phyloP scores from a whole-genome alignment of 1,284 basidiomycete genomes.

The Ceraceosorus guamensis region DNA sequence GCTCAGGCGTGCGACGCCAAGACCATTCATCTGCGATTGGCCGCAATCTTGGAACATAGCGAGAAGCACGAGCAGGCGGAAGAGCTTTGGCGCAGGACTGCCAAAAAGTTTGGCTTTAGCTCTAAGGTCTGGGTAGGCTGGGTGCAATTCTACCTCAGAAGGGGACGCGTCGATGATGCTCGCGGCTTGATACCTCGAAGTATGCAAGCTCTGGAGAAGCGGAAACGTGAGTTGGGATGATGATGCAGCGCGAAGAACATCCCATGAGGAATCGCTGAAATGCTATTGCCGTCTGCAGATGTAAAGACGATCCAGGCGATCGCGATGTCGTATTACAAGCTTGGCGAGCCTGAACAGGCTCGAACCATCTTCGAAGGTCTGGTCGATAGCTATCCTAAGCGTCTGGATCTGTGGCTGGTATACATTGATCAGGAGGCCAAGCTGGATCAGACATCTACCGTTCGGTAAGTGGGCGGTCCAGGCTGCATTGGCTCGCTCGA shows the following conservation, averaged over 20 bases:
- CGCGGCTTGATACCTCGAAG: slow-evolving; percentile 79
- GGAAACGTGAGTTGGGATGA: slow-evolving; percentile 57
- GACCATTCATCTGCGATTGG: slow-evolving; percentile 74
- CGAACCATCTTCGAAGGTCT: slow-evolving; percentile 95
- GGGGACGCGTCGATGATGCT: slow-evolving; percentile 67
- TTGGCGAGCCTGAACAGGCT: slow-evolving; percentile 87
- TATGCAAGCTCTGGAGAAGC: slow-evolving; percentile 85
- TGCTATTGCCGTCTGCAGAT: slow-evolving; percentile 47
- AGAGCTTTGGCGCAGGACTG: slow-evolving; percentile 33
- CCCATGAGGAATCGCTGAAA: too few species aligned
- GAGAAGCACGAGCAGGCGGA: slow-evolving; percentile 56
- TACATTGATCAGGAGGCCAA: slow-evolving; percentile 91
- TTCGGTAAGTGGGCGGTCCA: background rate
- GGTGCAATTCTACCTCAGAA: slow-evolving; percentile 67
- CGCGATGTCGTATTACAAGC: slow-evolving; percentile 88
- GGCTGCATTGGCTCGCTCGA: background rate
- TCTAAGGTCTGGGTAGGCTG: slow-evolving; percentile 88
- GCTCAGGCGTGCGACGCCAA: slow-evolving; percentile 84
- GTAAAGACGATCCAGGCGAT: slow-evolving; percentile 90
- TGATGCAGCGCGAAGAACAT: background rate
- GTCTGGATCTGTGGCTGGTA: slow-evolving; percentile 90
- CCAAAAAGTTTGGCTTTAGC: slow-evolving; percentile 85
- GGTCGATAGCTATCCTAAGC: slow-evolving; percentile 83
- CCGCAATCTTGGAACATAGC: slow-evolving; percentile 74
- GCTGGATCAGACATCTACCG: slow-evolving; percentile 62